phyloP scores from a whole-genome alignment of 176 grass and related monocot species.

The Musa troglodytarum region DNA sequence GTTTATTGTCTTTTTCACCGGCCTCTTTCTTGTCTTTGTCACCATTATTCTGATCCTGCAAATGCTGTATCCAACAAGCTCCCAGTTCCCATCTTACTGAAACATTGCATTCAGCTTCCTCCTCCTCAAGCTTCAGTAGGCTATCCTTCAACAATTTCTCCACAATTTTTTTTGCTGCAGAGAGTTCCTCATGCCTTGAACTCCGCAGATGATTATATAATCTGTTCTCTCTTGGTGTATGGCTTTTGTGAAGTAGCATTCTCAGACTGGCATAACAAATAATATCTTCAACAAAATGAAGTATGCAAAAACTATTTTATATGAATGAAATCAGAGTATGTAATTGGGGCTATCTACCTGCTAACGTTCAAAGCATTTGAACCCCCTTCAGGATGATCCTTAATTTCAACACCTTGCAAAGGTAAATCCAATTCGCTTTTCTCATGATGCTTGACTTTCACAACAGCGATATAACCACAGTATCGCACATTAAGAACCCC shows the following conservation, averaged over 20 bases:
- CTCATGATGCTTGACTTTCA: slow-evolving; percentile 60
- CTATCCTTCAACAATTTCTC: slow-evolving; percentile 72
- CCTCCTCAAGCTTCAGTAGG: slow-evolving; percentile 57
- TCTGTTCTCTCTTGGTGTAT: slow-evolving; percentile 57
- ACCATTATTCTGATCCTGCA: slow-evolving; percentile 90
- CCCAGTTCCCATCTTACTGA: slow-evolving; percentile 98
- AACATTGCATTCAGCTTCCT: slow-evolving; percentile 36
- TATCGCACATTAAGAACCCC: slow-evolving; percentile 86
- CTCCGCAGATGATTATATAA: slow-evolving; percentile 35
- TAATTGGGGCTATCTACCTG: slow-evolving; percentile 42
- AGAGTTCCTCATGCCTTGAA: slow-evolving; percentile 72
- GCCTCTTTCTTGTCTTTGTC: slow-evolving; percentile 88
- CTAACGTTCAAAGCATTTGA: slow-evolving; percentile 94
- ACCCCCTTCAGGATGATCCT: slow-evolving; percentile 89
- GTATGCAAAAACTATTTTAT: slow-evolving; percentile 6
- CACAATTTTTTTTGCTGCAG: slow-evolving; percentile 51
- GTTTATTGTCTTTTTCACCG: slow-evolving; percentile 79
- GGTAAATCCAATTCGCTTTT: slow-evolving; percentile 41
- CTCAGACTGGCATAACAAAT: slow-evolving; percentile 66
- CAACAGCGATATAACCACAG: slow-evolving; percentile 84
- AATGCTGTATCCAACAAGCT: slow-evolving; percentile 98
- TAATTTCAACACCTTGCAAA: slow-evolving; percentile 50
- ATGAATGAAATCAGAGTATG: slow-evolving; percentile 13
- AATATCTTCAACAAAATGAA: slow-evolving; percentile 13
- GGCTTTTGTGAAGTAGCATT: slow-evolving; percentile 83